A percentile compares a stretch with the other conserved stretches of the same genome.
Evolutionary conservation across 208 protist genomes (phyloP).

Genomic region (Leishmania martiniquensis): DNA sequence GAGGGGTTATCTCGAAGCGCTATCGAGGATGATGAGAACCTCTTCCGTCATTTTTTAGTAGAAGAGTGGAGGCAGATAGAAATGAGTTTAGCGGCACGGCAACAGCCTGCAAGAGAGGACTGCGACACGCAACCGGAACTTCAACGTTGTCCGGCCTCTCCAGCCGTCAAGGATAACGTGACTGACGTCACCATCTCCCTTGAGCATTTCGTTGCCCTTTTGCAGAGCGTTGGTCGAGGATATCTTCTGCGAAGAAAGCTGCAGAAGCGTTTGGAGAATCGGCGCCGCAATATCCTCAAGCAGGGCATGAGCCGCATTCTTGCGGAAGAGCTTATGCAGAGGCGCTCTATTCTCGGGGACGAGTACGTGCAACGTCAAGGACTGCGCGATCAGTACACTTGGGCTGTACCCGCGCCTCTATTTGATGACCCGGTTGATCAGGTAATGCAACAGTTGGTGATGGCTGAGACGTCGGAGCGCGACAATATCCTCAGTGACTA

Average conservation of each 20-base stretch:
- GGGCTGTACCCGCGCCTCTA: neutral
- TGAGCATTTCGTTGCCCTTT: conserved; percentile 7
- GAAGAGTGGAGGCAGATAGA: neutral
- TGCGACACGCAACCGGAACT: neutral
- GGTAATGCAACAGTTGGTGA: conserved; percentile 12
- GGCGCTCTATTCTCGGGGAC: conserved; percentile 19
- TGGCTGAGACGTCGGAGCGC: conserved; percentile 13
- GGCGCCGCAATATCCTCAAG: conserved; percentile 29
- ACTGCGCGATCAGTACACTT: conserved; percentile 1
- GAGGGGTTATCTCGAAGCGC: neutral
- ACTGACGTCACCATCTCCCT: neutral
- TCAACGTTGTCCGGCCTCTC: neutral
- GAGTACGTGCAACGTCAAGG: conserved; percentile 18
- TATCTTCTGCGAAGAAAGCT: conserved; percentile 17
- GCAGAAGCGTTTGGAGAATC: conserved; percentile 25
- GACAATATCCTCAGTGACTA: conserved; percentile 22
- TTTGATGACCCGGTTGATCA: neutral
- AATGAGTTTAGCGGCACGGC: neutral
- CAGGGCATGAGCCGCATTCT: conserved; percentile 22
- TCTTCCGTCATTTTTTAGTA: neutral
- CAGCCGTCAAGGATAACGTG: neutral
- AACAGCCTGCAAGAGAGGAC: neutral
- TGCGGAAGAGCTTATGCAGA: conserved; percentile 26
- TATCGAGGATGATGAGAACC: neutral
- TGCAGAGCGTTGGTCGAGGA: conserved; percentile 33